Conservation (phyloP, 2,329 filamentous ascomycete genomes). For the Shiraia sp. region DNA sequence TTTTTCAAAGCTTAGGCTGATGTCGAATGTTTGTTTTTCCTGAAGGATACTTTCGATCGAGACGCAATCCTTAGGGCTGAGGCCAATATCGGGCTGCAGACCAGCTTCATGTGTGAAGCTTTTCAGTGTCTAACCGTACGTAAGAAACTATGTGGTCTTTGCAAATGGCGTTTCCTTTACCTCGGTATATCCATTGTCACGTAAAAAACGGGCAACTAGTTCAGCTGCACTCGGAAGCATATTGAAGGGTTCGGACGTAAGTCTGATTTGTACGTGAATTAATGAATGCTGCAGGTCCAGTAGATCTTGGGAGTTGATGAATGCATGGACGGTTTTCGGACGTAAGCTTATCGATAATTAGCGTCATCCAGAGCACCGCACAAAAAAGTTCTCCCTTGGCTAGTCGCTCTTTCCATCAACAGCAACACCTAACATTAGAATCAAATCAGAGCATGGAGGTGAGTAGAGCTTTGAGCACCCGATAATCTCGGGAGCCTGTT, state of each 20-base stretch:
- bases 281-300: not conserved
- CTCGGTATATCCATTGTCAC: conserved; percentile 46
- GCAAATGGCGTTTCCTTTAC: conserved; percentile 27
- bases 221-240: conserved; percentile 47
- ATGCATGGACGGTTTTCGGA: not conserved
- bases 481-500: not conserved
- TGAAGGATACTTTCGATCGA: conserved; percentile 64
- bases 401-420: no score
- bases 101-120: conserved; percentile 63
- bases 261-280: not conserved
- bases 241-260: not conserved
- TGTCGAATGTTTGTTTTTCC: conserved; percentile 63
- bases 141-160: conserved; percentile 9
- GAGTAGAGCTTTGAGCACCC: not conserved
- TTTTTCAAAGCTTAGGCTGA: conserved; percentile 60
- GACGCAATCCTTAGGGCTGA: conserved; percentile 48
- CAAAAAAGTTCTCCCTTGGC: not conserved
- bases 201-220: conserved; percentile 49
- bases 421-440: no score
- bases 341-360: conserved; percentile 9
- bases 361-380: not conserved
- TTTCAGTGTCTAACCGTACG: conserved; percentile 54
- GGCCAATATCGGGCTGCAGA: conserved; percentile 55
- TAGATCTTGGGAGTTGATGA: not conserved
- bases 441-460: conserved; percentile 10